Base-by-base conservation (phyloP, 2,329 filamentous ascomycete genomes). In the Pseudohalonectria lignicola region DNA sequence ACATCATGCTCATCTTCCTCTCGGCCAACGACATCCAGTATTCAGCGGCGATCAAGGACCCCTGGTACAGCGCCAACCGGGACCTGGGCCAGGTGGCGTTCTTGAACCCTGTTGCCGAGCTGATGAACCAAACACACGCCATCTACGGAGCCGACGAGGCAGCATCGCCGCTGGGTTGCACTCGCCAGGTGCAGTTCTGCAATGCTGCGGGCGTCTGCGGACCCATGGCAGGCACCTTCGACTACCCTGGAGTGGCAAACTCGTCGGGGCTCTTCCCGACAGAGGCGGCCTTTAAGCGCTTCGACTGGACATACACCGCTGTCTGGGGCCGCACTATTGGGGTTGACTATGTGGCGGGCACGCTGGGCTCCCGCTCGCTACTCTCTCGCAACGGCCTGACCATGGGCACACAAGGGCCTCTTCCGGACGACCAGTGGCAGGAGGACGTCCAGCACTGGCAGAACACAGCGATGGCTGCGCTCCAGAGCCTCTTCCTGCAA, bases 401-500 rank as follows among this genome's bases (percentile, higher is more conserved):
- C 2, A 5, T 9, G 15, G 40, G 41, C 13, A 18, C 25, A 7
- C 37, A 40, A 13, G 36, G 25, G 8, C 4, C 15, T 5, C 18
- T 44, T 1, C 44, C 44, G 7, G 36, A 39, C 2, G 39, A 45
- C 17, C 44, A 48, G 31, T 46, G 46, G 46, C 34, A 45, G 18
- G 4, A 34, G 1, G 46, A 48, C 10, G 44, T 45, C 2, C 21
- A 39, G 16, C 41, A 41, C 23, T 48, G 41, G 41, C 37, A 36
- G 21, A 15, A 33, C 1, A 40, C 38, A 4, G 10, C 17, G 5
- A 16, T 44, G 26, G 39, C 46, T 9, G 13, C 12, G 2, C 23
- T 34, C 1, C 45, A 48, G 18, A 34, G 25, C 2, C n/a, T 11
- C 3, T 41, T 47, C 12, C 33, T 47, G 1, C 15, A 37, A 4